Base-by-base conservation (phyloP, 2,329 filamentous ascomycete genomes). In the Botrytis deweyae region DNA sequence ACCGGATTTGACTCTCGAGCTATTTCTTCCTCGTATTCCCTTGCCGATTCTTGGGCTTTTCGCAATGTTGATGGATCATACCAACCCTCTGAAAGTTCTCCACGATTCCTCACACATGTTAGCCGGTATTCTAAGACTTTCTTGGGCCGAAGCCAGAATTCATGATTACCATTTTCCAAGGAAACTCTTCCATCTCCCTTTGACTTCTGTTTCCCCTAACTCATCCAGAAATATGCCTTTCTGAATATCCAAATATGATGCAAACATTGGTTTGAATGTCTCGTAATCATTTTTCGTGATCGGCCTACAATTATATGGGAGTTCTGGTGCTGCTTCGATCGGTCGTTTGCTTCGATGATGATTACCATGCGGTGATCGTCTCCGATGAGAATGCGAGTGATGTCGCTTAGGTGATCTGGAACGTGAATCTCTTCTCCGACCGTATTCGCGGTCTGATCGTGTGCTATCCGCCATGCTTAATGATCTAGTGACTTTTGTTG, bases 161-260 rank as follows among this genome's bases (percentile, higher is more conserved):
- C 52, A 59, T 75, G 76, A 85, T 83, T 87, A 92, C 95, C 96
- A 99, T 86, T 94, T 95, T 6, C 88, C 87, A 20, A 95, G 82
- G 79, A 98, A 99, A 81, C 94, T 95, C 87, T 97, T 97, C 94
- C 95, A 99, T 72, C 95, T 86, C 1, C 95, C 94, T 76, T 87
- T 91, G 0, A 90, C 83, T 81, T 98, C 95, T n/a, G 88, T 87
- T 76, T 93, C 91, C 73, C 90, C 88, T 77, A 98, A 85, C 16
- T 88, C 87, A 29, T 90, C 86, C 1, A 97, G 84, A 71, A 91
- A 84, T 59, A 92, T 87, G 58, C 90, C 87, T 83, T 98, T 98
- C 82, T 98, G 95, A 49, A 97, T 88, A 78, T 95, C 92, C 40
- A 98, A 87, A 79, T 98, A 98, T 66, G 93, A 89, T 25, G 91